phyloP scores from a whole-genome alignment of 371 early-diverging fungal species.

The Mortierella sp. region DNA sequence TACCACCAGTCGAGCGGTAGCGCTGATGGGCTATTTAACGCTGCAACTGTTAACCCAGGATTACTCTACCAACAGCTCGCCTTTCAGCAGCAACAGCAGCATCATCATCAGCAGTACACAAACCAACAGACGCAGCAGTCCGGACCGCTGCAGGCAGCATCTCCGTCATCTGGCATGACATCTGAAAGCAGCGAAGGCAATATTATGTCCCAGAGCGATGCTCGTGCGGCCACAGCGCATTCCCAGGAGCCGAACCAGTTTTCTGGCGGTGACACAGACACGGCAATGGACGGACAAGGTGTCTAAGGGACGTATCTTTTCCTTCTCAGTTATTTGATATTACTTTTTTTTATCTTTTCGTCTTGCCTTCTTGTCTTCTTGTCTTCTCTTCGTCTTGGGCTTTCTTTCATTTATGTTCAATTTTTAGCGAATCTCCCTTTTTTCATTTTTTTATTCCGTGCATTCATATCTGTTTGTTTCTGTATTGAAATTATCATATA shows the following conservation, averaged over 20 bases:
- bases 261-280: background rate
- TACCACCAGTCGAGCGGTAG: too few relatives aligned
- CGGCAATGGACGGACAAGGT: too few relatives aligned
- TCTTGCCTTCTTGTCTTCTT: background rate
- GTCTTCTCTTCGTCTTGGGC: background rate
- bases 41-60: too few relatives aligned
- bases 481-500: too few relatives aligned
- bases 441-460: background rate
- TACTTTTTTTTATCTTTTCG: background rate
- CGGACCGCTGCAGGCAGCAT: too few relatives aligned
- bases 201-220: background rate
- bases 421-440: background rate
- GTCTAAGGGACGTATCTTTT: too few relatives aligned
- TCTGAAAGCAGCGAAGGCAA: background rate
- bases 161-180: too few relatives aligned
- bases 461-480: background rate
- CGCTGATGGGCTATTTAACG: too few relatives aligned
- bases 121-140: background rate
- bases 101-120: constrained; percentile 7
- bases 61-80: too few relatives aligned
- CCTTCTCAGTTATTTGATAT: too few relatives aligned
- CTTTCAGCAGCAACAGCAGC: constrained; percentile 9
- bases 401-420: background rate
- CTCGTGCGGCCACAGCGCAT: background rate
- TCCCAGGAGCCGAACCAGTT: constrained; percentile 3